These are phyloP conservation scores for Coemansia sp. DNA, from an alignment of 192 early-diverging fungal species.

Conservation along the genomic window DNA sequence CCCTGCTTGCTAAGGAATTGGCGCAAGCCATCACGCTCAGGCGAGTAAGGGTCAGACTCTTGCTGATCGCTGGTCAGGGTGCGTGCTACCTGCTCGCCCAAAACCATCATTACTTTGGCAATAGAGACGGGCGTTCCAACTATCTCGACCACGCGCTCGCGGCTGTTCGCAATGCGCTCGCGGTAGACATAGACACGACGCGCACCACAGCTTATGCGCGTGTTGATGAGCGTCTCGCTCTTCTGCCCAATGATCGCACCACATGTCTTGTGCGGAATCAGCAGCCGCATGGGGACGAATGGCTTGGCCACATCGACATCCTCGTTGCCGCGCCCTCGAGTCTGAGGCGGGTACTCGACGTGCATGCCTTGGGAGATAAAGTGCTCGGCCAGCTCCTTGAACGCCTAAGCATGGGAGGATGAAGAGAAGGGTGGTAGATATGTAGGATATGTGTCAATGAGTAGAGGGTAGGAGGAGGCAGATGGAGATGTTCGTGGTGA, in stretches of 20 bases:
- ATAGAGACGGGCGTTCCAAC: conserved; percentile 52
- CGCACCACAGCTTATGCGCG: conserved; percentile 46
- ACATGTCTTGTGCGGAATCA: conserved; percentile 58
- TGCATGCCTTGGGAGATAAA: conserved; percentile 59
- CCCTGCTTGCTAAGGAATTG: conserved; percentile 55
- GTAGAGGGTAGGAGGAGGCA: neutral
- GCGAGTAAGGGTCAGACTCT: conserved; percentile 48
- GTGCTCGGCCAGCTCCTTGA: conserved; percentile 56
- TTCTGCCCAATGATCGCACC: conserved; percentile 58
- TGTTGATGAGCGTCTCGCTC: conserved; percentile 59
- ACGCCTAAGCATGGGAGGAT: conserved; percentile 32
- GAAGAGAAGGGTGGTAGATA: neutral
- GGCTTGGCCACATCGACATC: conserved; percentile 54
- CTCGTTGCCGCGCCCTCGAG: conserved; percentile 43
- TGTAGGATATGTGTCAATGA: neutral
- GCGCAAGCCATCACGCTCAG: conserved; percentile 56
- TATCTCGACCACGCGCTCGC: conserved; percentile 57
- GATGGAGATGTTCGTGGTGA: neutral
- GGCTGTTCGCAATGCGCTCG: conserved; percentile 57
- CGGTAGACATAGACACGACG: conserved; percentile 59
- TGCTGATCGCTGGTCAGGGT: conserved; percentile 50
- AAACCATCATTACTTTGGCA: conserved; percentile 37
- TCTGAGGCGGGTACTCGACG: conserved; percentile 53
- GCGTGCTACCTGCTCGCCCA: conserved; percentile 49
- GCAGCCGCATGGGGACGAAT: conserved; percentile 52